A percentile compares a stretch with the other conserved stretches of the same genome.
phyloP scores from a whole-genome alignment of 192 early-diverging fungal genomes.

The Gigaspora rosea region DNA sequence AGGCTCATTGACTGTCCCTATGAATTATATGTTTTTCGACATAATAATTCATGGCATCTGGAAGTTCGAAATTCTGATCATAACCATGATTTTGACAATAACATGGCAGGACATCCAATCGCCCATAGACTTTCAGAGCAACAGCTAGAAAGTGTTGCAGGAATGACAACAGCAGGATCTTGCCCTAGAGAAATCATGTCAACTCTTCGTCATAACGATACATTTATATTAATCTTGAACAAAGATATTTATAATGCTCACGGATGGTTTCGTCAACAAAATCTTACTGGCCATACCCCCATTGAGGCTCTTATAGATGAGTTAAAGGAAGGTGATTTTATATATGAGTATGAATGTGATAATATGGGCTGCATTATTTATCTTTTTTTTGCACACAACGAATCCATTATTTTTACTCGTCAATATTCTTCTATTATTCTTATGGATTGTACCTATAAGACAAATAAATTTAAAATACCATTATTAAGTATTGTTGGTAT shows the following conservation, averaged over 20 bases:
- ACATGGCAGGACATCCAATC: not conserved
- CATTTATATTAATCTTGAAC: not conserved
- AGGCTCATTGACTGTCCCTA: not conserved
- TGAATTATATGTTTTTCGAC: not conserved
- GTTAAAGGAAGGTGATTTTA: not conserved
- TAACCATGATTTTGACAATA: not conserved
- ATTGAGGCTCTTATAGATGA: slow-evolving; percentile 12
- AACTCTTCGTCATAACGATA: slow-evolving; percentile 1
- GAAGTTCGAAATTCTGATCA: not conserved
- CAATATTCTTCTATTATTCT: slow-evolving; percentile 2
- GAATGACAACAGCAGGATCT: not conserved
- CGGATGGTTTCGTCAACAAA: not conserved
- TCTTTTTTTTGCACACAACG: slow-evolving; percentile 1
- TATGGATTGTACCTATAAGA: slow-evolving; percentile 12
- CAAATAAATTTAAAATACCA: not conserved
- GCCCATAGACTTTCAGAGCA: not conserved
- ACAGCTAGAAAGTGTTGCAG: not conserved
- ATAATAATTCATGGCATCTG: slow-evolving; percentile 4
- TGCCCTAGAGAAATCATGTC: not conserved
- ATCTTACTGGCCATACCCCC: not conserved
- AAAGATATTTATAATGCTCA: slow-evolving; percentile 17
- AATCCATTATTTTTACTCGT: not conserved
- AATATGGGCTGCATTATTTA: slow-evolving; percentile 7
- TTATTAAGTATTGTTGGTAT: slow-evolving; percentile 9
- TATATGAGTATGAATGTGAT: slow-evolving; percentile 1